These are phyloP conservation scores for Russula griseocarnosa DNA, from an alignment of 768 basidiomycete species.

Conservation along the genomic window DNA sequence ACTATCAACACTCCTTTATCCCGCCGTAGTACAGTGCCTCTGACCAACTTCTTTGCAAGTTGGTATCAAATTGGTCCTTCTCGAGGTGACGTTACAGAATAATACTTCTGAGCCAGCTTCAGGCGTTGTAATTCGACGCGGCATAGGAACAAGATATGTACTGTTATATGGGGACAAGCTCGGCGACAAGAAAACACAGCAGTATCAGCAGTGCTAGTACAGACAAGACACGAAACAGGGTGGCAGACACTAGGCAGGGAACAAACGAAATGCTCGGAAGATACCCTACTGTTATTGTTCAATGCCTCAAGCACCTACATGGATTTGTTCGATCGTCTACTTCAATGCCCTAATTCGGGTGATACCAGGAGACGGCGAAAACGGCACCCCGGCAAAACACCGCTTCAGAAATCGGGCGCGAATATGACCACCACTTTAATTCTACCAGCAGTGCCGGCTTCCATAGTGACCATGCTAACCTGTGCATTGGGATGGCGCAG, in stretches of 20 bases:
- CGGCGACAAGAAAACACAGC: neutral
- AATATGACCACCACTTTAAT: slow-evolving; percentile 4
- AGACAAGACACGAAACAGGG: neutral
- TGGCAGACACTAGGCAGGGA: too few relatives aligned
- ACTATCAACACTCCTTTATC: too few relatives aligned
- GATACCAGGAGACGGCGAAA: too few relatives aligned
- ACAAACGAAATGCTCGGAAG: too few relatives aligned
- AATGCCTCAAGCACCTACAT: too few relatives aligned
- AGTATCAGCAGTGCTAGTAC: neutral
- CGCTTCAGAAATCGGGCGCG: neutral
- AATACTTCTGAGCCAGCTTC: too few relatives aligned
- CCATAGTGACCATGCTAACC: neutral
- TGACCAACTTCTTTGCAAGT: too few relatives aligned
- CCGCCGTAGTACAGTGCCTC: too few relatives aligned
- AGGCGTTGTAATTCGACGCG: neutral
- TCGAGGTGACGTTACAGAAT: neutral
- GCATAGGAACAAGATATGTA: neutral
- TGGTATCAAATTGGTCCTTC: neutral
- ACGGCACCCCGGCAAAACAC: neutral
- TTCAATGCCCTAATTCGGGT: too few relatives aligned
- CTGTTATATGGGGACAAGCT: neutral
- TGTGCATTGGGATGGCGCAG: too few relatives aligned
- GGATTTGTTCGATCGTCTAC: too few relatives aligned
- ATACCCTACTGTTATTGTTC: too few relatives aligned
- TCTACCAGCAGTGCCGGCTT: neutral